Conservation (phyloP, 169 alveolate genomes). For the Plasmodium vinckei region DNA sequence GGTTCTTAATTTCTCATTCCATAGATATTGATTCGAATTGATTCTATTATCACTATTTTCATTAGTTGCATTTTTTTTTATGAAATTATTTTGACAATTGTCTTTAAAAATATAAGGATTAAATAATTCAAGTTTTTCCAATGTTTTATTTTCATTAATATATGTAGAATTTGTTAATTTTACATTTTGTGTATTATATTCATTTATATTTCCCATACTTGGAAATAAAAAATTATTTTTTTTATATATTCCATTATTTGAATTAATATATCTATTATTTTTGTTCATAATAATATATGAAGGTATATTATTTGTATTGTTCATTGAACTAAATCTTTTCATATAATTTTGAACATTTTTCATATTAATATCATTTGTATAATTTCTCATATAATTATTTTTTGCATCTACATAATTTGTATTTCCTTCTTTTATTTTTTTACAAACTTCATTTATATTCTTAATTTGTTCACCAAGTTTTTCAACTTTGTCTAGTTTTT, state of each 20-base stretch:
- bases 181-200: neutral
- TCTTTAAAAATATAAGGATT: conserved; percentile 14
- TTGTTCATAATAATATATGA: neutral
- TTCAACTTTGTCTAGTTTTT: conserved; percentile 2
- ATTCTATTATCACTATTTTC: neutral
- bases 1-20: neutral
- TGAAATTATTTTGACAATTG: neutral
- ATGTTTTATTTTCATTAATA: neutral
- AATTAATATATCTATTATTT: conserved; percentile 8
- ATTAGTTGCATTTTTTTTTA: conserved; percentile 7
- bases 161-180: neutral
- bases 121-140: conserved; percentile 7
- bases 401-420: neutral
- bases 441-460: neutral
- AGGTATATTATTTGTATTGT: neutral
- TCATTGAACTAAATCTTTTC: conserved; percentile 21
- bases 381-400: neutral
- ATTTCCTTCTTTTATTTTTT: neutral
- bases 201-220: neutral
- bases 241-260: neutral
- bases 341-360: conserved; percentile 3
- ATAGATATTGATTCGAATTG: neutral
- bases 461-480: neutral
- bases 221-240: neutral
- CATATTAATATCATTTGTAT: neutral